Base-by-base conservation (phyloP, 2,329 filamentous ascomycete species). In the Teratosphaeria gauchensis region DNA sequence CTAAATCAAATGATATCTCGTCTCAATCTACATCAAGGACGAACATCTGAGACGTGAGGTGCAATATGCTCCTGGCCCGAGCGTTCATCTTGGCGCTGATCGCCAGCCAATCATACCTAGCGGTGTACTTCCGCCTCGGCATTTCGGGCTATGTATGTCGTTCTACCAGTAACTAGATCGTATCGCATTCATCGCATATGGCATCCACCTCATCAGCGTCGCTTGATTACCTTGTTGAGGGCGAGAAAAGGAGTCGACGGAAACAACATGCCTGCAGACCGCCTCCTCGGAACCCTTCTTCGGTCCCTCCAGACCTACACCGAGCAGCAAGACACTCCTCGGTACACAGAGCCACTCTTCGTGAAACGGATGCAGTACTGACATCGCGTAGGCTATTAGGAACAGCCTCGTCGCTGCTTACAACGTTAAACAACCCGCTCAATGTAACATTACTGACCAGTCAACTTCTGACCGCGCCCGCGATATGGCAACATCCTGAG, bases 381-480 rank as follows among this genome's bases (percentile, higher is more conserved):
- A 57, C 42, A 9, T 28, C 21, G 6, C 35, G 3, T 64, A 77
- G 73, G 61, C 74, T 86, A 33, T 78, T 88, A 67, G 84, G 81
- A 62, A 87, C 85, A 52, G 88, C 87, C 16, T 80, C 83, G 19
- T 82, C 84, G 46, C 81, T 91, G 32, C 79, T 92, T 58, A 82
- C 84, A 16, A 82, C 82, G 54, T 82, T 91, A 56, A 84, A 84
- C 61, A 91, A 91, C 68, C 87, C 87, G 14, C 80, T 89, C 58
- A 92, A 92, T 71, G 79, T 90, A 66, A 83, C 84, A 48, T 78
- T 91, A 12, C 79, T 91, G 57, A 88, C 87, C 0, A 86, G 85
- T 30, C 87, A 91, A 64, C 79, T 90, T 5, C 80, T 91, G 53
- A 82, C 82, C 1, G 85, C 88, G 0, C 87, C 86, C 2, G 85